Base-by-base conservation (phyloP, 495 filamentous ascomycete species). In the Rhypophila decipiens region DNA sequence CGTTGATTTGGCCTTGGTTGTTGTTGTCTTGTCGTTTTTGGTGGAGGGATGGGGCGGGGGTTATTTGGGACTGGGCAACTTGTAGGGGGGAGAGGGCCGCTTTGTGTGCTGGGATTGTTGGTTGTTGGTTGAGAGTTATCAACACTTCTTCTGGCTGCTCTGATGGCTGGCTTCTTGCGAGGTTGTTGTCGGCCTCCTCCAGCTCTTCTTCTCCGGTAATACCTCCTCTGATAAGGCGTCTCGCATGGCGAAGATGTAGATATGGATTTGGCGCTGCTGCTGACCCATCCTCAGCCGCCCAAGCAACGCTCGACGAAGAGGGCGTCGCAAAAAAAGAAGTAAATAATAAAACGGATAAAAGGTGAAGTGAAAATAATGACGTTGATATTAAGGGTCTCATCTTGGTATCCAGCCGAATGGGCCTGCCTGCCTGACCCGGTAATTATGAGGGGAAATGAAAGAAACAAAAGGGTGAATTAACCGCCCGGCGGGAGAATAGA, bases 1-100 rank as follows among this genome's bases (percentile, higher is more conserved):
- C 63, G 20, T 65, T 58, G 34, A 72, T 59, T 40, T 72, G 68
- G 29, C 64, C 60, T 35, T 68, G 50, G 29, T 33, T 33, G n/a
- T n/a, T n/a, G 27, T 31, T 13, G 37, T 72, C 65, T 42, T 69
- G 67, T 21, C 68, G 65, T 22, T 4, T 8, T 3, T 52, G 21
- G 12, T 8, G 18, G 18, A 60, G 43, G 5, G 46, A 38, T 8
- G 50, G 58, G 1, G 55, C 20, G 4, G 60, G 52, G 13, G 52
- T 58, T 39, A 58, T 56, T 31, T 50, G 36, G 52, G 47, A 12
- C 13, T 18, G 49, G 15, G 12, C 15, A 8, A 17, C 15, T 29
- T 11, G 46, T 44, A 33, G 41, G 40, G 39, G 40, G 51, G n/a
- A 49, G 39, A 21, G 29, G n/a, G n/a, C n/a, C n/a, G n/a, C n/a